phyloP scores from a whole-genome alignment of 768 basidiomycete species.

The Psilocybe subaeruginosa region DNA sequence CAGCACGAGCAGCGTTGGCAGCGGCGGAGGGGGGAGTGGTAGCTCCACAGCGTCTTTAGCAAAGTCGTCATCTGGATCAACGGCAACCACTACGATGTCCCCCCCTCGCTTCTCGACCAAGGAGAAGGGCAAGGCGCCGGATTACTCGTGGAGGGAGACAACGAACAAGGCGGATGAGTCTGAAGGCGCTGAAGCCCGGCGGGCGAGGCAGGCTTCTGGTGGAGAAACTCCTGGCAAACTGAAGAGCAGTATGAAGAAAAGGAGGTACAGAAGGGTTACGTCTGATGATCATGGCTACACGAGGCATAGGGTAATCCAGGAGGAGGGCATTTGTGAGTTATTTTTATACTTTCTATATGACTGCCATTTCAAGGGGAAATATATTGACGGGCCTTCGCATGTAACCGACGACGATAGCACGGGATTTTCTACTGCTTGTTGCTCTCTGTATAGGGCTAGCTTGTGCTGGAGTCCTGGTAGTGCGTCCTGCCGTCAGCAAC shows the following conservation, averaged over 20 bases:
- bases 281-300: background rate
- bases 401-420: constrained; percentile 11
- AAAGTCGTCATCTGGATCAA: background rate
- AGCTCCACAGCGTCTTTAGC: background rate
- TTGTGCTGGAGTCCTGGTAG: constrained; percentile 20
- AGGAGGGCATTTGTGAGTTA: constrained; percentile 16
- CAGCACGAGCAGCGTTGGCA: background rate
- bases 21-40: background rate
- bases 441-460: constrained; percentile 23
- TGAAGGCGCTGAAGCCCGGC: background rate
- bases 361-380: too few species aligned
- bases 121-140: constrained; percentile 12
- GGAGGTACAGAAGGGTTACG: background rate
- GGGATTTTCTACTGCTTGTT: constrained; percentile 25
- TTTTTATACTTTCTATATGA: too few species aligned
- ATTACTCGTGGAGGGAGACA: background rate
- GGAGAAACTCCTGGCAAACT: background rate
- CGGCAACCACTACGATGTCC: background rate
- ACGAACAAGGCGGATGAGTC: background rate
- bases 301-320: constrained; percentile 10
- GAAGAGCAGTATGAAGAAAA: background rate
- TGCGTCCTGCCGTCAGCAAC: constrained; percentile 12
- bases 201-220: background rate
- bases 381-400: background rate
- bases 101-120: background rate